Percentiles rank a stretch among this genome's conserved stretches.
These are phyloP conservation scores for Malus orientalis DNA, from an alignment of 306 rosid species.

Conservation along the genomic window DNA sequence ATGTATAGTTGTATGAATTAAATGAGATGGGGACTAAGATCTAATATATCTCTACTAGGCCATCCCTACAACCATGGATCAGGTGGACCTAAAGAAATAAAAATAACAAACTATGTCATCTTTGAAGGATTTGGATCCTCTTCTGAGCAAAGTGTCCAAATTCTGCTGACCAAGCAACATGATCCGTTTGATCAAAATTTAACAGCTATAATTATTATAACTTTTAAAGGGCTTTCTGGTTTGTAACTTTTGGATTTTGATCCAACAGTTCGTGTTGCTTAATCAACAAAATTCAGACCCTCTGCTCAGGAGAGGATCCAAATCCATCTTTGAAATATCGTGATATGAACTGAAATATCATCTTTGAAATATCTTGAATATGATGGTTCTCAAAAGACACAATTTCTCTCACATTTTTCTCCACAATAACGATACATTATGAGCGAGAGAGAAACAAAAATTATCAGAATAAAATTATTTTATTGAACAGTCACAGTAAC, in stretches of 20 bases:
- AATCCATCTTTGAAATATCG: too few relatives aligned
- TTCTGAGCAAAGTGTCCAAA: too few relatives aligned
- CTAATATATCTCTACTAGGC: conserved; percentile 15
- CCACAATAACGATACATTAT: background rate
- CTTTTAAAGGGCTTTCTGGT: too few relatives aligned
- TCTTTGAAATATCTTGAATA: background rate
- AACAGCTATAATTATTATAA: too few relatives aligned
- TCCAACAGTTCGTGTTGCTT: too few relatives aligned
- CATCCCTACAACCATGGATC: conserved; percentile 17
- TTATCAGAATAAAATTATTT: background rate
- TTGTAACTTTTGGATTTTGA: too few relatives aligned
- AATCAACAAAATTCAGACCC: too few relatives aligned
- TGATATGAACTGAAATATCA: background rate
- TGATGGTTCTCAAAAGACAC: background rate
- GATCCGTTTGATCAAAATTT: too few relatives aligned
- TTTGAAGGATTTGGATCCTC: too few relatives aligned
- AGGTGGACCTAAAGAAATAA: conserved; percentile 17
- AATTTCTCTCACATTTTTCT: background rate
- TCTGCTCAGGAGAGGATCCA: too few relatives aligned
- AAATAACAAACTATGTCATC: background rate
- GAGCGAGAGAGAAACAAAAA: background rate
- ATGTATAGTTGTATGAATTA: conserved; percentile 12
- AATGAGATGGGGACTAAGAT: conserved; percentile 11
- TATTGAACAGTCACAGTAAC: background rate
- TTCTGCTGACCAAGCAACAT: too few relatives aligned